phyloP scores from a whole-genome alignment of 2,329 filamentous ascomycete species.

The Arthrobotrys megalospora region DNA sequence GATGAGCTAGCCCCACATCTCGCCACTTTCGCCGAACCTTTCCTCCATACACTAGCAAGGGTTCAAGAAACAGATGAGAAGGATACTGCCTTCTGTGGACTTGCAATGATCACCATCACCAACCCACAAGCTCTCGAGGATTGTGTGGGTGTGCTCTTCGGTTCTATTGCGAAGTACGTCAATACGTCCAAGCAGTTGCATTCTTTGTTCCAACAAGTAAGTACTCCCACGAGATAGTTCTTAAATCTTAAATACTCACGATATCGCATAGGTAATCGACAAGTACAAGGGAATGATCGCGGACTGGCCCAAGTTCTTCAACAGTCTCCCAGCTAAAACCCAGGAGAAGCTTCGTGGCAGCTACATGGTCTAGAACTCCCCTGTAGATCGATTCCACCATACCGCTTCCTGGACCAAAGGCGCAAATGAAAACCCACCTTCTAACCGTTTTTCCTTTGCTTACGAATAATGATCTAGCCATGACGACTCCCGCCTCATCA shows the following conservation, averaged over 20 bases:
- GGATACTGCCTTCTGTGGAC: constrained; percentile 91
- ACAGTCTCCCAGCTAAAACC: neutral
- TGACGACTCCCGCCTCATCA: neutral
- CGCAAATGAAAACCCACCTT: neutral
- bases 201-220: constrained; percentile 82
- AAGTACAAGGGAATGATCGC: constrained; percentile 21
- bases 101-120: constrained; percentile 84
- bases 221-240: constrained; percentile 64
- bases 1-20: constrained; percentile 84
- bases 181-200: constrained; percentile 78
- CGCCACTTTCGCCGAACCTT: constrained; percentile 83
- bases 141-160: constrained; percentile 85
- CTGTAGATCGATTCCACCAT: neutral
- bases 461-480: constrained; percentile 13
- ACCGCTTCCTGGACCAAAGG: neutral
- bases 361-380: constrained; percentile 37
- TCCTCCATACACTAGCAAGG: constrained; percentile 84
- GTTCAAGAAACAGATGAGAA: constrained; percentile 94
- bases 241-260: constrained; percentile 18
- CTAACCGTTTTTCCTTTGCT: constrained; percentile 1
- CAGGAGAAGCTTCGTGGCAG: constrained; percentile 38
- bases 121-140: constrained; percentile 95
- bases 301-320: constrained; percentile 29
- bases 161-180: constrained; percentile 83
- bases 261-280: constrained; percentile 37